Base-by-base conservation (phyloP, 345 rosid species). In the Ailanthus altissimus region DNA sequence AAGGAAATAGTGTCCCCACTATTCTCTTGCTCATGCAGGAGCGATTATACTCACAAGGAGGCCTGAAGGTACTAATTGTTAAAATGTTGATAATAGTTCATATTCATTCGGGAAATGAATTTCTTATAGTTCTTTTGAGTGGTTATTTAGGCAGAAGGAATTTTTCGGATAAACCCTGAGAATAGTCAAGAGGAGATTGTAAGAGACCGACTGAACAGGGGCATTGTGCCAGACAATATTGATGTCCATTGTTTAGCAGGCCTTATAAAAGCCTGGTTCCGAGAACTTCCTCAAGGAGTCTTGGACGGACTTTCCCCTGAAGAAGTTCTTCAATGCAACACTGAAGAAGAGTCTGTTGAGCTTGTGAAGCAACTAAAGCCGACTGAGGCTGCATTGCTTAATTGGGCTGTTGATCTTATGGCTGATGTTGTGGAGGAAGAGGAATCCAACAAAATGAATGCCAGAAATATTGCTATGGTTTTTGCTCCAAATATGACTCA, bases 401-500 rank as follows among this genome's bases (percentile, higher is more conserved):
- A 78, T 61, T 94, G 99, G 98, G 97, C 98, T 36, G 83, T 93
- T 58, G 93, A 86, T 83, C 99, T 94, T 51, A 93, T 94, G 99
- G 92, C 94, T 67, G 99, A 94, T 88, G 93, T 94, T 65, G 97
- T 94, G 50, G 90, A 91, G 81, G 93, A 94, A 84, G 98, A 93
- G 86, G 97, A 93, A 40, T 86, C 81, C 12, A 94, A 94, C 82
- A 94, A 94, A 74, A 94, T 93, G 99, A 94, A 93, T 81, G 98
- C 98, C 0, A 90, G 98, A 75, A 94, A 94, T 59, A 94, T 94
- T 26, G 98, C 98, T 5, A 93, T 94, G 98, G 98, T 90, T 51
- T 94, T 93, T 74, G 92, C 98, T 47, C 97, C 97, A 60, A 94
- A 93, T 76, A 93, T 94, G 98, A 94, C 98, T 80, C 97, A 90